Evolutionary conservation across 371 early-diverging fungal genomes (phyloP), one percentile per base, ranked within the genome.

Genomic region (Gilbertella persicaria): DNA sequence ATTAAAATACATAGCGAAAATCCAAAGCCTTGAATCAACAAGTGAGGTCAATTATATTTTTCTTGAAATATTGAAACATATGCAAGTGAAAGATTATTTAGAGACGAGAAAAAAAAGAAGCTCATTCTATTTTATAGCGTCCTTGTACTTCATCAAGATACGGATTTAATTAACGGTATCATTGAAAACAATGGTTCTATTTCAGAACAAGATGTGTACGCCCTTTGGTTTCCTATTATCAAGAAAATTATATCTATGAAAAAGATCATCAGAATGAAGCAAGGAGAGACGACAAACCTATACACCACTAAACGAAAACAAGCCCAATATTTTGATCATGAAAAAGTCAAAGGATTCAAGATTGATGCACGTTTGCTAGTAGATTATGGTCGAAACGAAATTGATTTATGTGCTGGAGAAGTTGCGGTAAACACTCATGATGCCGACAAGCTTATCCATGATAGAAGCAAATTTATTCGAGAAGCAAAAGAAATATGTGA

Each of bases 201-300:
- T 16, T 53, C 45, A 4, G 53, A 53, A 28, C 37, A 53, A 53
- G 53, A 53, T 13, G 53, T 53, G 28, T 37, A 36, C 30, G n/a
- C 30, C 33, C 23, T 53, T 17, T 53, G 53, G 44, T 19, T 53
- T 20, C 53, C 44, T 0, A 53, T 44, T 4, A 44, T 53, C 14
- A 53, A 53, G 45, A 53, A 17, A 8, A 35, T 53, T 45, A 26
- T 35, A 25, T 44, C 36, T 26, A 45, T 30, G 14, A 42, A 26
- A 36, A 43, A 53, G 45, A 35, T 44, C 14, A 45, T 37, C 17
- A 43, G 53, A 43, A 53, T 53, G 36, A 53, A 53, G 28, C 53
- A 53, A 16, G 45, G 45, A 17, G 45, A 53, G 23, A 53, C 45
- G 0, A n/a, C 45, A 7, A 45, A 45, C 38, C 9, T 0, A 19